Evolutionary conservation across 148 eudicot species (phyloP).

Genomic region (Drosera capensis): DNA sequence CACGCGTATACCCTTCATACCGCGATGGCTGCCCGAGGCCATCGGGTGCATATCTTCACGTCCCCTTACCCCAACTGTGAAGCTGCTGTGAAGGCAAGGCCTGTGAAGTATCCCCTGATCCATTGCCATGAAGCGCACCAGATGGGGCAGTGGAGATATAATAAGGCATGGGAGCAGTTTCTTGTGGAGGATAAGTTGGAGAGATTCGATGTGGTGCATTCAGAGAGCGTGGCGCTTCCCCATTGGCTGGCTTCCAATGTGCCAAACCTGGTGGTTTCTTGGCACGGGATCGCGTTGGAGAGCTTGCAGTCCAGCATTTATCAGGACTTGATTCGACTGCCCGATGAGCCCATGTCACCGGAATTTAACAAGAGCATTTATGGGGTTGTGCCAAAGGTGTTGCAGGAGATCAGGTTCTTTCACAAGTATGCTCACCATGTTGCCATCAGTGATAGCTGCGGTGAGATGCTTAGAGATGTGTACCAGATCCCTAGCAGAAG

Average conservation of each 20-base stretch:
- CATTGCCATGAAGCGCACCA: conserved; percentile 46
- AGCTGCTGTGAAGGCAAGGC: not conserved
- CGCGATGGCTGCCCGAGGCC: conserved; percentile 51
- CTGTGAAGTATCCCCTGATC: conserved; percentile 2
- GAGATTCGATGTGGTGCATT: conserved; percentile 59
- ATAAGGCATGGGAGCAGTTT: conserved; percentile 72
- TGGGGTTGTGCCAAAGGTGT: conserved; percentile 48
- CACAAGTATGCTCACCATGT: conserved; percentile 57
- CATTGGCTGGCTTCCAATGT: conserved; percentile 31
- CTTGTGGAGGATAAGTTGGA: conserved; percentile 37
- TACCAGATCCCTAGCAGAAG: conserved; percentile 45
- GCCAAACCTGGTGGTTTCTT: conserved; percentile 56
- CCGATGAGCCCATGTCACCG: conserved; percentile 43
- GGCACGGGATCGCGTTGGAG: conserved; percentile 83
- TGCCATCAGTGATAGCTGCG: conserved; percentile 60
- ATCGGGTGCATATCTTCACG: conserved; percentile 55
- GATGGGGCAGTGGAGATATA: conserved; percentile 54
- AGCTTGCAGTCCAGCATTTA: conserved; percentile 50
- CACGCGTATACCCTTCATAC: conserved; percentile 61
- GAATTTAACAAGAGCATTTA: conserved; percentile 34
- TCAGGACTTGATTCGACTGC: conserved; percentile 46
- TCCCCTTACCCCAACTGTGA: conserved; percentile 21
- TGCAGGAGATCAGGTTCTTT: conserved; percentile 66
- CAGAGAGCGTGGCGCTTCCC: conserved; percentile 74
- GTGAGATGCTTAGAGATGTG: conserved; percentile 46